These are phyloP conservation scores for Pisolithus tinctorius DNA, from an alignment of 768 basidiomycete genomes.

Conservation along the genomic window DNA sequence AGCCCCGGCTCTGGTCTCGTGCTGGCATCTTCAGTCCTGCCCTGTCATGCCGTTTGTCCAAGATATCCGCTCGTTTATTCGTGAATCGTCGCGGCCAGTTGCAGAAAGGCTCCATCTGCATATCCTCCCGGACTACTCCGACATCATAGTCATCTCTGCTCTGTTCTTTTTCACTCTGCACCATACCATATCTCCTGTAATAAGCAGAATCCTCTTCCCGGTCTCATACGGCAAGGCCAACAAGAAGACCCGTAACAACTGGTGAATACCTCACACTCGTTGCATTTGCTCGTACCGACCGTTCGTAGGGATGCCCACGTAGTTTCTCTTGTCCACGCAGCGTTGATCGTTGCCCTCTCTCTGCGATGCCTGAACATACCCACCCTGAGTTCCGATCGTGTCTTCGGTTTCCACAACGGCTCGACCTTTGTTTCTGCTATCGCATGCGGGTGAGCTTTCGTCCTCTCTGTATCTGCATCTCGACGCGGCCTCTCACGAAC, in stretches of 20 bases:
- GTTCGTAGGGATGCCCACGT: conserved; percentile 56
- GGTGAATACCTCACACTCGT: conserved; percentile 34
- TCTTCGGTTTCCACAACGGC: conserved; percentile 66
- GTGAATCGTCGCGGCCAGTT: conserved; percentile 23
- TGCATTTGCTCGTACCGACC: background rate
- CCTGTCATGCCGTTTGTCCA: conserved; percentile 16
- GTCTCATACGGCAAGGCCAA: conserved; percentile 42
- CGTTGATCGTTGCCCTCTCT: conserved; percentile 61
- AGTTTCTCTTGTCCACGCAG: conserved; percentile 67
- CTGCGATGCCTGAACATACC: conserved; percentile 43
- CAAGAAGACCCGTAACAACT: conserved; percentile 48
- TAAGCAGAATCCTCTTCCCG: conserved; percentile 43
- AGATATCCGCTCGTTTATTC: conserved; percentile 23
- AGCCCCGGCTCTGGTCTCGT: too few relatives aligned
- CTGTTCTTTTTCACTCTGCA: conserved; percentile 54
- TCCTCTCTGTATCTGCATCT: background rate
- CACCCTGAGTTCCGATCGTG: conserved; percentile 50
- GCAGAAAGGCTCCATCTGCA: conserved; percentile 39
- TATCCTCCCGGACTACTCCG: conserved; percentile 49
- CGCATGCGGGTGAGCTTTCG: conserved; percentile 53
- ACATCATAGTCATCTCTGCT: conserved; percentile 48
- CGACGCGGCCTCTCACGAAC: background rate
- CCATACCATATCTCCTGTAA: conserved; percentile 47
- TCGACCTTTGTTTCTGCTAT: conserved; percentile 59
- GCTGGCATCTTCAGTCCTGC: too few relatives aligned